These are phyloP conservation scores for Leishmania aethiopica DNA, from an alignment of 208 protist species.

Conservation along the genomic window DNA sequence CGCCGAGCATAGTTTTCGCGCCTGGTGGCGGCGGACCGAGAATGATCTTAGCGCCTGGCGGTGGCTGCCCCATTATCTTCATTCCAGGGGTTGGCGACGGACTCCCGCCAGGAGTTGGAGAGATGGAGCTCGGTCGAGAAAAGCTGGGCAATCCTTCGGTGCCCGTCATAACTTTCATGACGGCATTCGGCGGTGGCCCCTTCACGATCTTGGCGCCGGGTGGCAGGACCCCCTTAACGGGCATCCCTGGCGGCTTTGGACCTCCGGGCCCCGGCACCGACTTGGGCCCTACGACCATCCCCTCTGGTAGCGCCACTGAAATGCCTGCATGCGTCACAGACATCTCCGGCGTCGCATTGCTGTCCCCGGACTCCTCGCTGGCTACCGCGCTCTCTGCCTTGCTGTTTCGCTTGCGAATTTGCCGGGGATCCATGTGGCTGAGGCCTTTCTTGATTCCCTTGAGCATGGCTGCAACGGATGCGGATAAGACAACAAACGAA, in stretches of 20 bases:
- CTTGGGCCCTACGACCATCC: slow-evolving; percentile 22
- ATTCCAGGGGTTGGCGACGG: slow-evolving; percentile 38
- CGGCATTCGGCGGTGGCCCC: slow-evolving; percentile 42
- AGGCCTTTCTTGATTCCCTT: slow-evolving; percentile 23
- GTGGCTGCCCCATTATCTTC: slow-evolving; percentile 43
- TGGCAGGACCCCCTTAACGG: slow-evolving; percentile 26
- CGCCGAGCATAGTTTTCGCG: slow-evolving; percentile 15
- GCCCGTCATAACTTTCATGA: slow-evolving; percentile 35
- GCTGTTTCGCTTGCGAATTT: slow-evolving; percentile 8
- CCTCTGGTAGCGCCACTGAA: neutral
- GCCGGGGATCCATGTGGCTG: slow-evolving; percentile 29
- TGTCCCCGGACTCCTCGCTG: slow-evolving; percentile 4
- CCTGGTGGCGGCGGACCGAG: slow-evolving; percentile 17
- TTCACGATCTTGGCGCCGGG: slow-evolving; percentile 52
- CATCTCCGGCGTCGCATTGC: neutral
- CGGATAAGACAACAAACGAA: neutral
- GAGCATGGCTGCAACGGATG: slow-evolving; percentile 3
- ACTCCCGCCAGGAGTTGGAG: slow-evolving; percentile 9
- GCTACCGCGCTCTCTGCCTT: neutral
- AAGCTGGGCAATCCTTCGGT: slow-evolving; percentile 5
- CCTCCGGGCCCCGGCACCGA: slow-evolving; percentile 1
- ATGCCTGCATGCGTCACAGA: neutral
- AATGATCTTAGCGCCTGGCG: slow-evolving; percentile 5
- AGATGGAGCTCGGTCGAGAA: slow-evolving; percentile 1
- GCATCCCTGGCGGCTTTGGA: slow-evolving; percentile 11